phyloP scores from a whole-genome alignment of 2,329 filamentous ascomycete species.

The Akanthomyces uredinophilus region DNA sequence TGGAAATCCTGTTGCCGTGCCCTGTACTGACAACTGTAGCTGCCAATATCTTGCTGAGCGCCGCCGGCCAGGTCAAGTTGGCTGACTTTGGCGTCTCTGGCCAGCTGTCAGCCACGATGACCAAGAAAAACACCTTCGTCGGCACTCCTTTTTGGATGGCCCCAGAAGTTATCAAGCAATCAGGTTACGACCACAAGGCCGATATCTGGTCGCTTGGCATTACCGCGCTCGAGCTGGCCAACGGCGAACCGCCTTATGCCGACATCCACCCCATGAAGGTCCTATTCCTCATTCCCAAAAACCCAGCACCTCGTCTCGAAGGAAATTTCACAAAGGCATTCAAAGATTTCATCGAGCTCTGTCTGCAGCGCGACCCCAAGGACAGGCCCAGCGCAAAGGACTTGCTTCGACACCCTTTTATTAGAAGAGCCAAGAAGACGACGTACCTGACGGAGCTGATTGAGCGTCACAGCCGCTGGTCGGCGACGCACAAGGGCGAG shows the following conservation, averaged over 20 bases:
- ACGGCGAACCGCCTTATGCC: constrained; percentile 88
- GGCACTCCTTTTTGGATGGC: constrained; percentile 99
- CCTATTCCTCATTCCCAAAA: constrained; percentile 92
- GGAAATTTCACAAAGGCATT: constrained; percentile 78
- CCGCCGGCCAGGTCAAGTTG: constrained; percentile 92
- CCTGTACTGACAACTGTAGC: constrained; percentile 44
- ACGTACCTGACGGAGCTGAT: constrained; percentile 96
- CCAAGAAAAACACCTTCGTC: constrained; percentile 98
- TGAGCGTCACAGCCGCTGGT: constrained; percentile 83
- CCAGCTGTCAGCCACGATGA: constrained; percentile 95
- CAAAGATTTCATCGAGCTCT: constrained; percentile 79
- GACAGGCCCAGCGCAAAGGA: constrained; percentile 85
- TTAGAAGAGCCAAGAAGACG: constrained; percentile 87
- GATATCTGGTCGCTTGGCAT: constrained; percentile 98
- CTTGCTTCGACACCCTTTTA: constrained; percentile 82
- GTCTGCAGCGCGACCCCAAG: constrained; percentile 81
- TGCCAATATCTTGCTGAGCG: constrained; percentile 83
- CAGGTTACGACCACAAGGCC: constrained; percentile 94
- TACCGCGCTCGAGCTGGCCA: constrained; percentile 85
- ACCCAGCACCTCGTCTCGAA: constrained; percentile 74
- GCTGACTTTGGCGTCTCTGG: constrained; percentile 97
- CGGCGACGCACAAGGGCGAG: constrained; percentile 69
- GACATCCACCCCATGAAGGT: constrained; percentile 99
- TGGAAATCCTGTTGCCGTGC: background rate
- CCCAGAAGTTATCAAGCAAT: constrained; percentile 97